Base-by-base conservation (phyloP, 352 stramenopile species). In the Phytophthora tubulina region DNA sequence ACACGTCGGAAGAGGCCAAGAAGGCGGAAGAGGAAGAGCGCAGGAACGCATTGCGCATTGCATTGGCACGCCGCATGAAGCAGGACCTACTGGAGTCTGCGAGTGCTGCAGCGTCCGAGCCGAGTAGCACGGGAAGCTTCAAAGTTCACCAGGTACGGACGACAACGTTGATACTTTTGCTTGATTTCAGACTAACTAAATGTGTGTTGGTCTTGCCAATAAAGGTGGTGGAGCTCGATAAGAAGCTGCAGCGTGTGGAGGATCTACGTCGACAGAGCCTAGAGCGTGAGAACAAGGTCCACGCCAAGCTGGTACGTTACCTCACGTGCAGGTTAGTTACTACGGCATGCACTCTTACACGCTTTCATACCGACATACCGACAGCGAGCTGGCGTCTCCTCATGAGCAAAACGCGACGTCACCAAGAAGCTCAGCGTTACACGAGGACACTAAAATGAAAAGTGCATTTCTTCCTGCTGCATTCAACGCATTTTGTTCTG, bases 171-270 rank as follows among this genome's bases (percentile, higher is more conserved):
- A 41, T n/a, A n/a, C n/a, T n/a, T n/a, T n/a, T n/a, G n/a, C 8
- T 50, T 44, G 27, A 49, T 11, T 38, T 55, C 35, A 3, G 36
- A 46, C 54, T 63, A 38, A 58, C 45, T 63, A 14, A 49, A 41
- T 35, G 4, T 45, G 30, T 44, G 38, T 11, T 51, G 6, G 6
- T 45, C 1, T 70, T 51, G 45, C 11, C 56, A 21, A 36, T 55
- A 32, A 57, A 93, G 84, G 64, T 91, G 45, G 69, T 81, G 38
- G 85, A 93, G 65, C 72, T 95, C 30, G 86, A 95, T 42, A 82
- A 89, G 49, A 93, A 95, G 71, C 78, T 94, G 72, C 82, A 89
- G 62, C 86, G 83, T 42, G 88, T 95, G 35, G 86, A 94, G 49
- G 81, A 90, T 32, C 70, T 95, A 33, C 88, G 86, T 56, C 72